Base-by-base conservation (phyloP, 2,329 filamentous ascomycete genomes). In the Colletotrichum orchidophilum region DNA sequence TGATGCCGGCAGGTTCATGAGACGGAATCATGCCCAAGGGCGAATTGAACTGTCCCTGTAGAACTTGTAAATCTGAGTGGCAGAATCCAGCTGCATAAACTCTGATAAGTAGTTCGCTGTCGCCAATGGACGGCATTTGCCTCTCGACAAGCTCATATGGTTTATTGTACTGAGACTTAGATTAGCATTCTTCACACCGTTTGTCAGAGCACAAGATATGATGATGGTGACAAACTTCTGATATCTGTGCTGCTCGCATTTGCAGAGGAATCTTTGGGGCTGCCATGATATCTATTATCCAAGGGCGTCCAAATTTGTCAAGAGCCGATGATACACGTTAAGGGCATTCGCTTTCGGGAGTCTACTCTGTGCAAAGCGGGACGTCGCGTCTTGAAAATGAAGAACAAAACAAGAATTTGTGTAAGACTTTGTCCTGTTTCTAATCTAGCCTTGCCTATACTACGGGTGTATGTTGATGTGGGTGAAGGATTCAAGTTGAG, bases 81-180 rank as follows among this genome's bases (percentile, higher is more conserved):
- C 81, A 82, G 73, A 81, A 82, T 1, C 80, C 78, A 7, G 80
- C 80, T 3, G 80, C 80, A 33, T 78, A 72, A 53, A 81, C 73
- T 31, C 75, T 74, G 66, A 82, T 67, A 21, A 82, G 76, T 4
- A 82, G 74, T 26, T 81, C 77, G 57, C 75, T 54, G 11, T 75
- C 74, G 27, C 66, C 73, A 33, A 79, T 75, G 5, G 50, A 33
- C 3, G 80, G 80, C 0, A 76, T 63, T 15, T 71, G 66, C 21
- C 63, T 71, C 13, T 62, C 62, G 1, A 70, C 73, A 5, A 80
- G 52, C 13, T 74, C 71, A 42, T 80, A 81, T 2, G 78, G 76
- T 18, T 76, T 73, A 26, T 75, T 75, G 62, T 78, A 80, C 79
- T 81, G 27, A 13, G 33, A 13, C 33, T n/a, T 39, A 7, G 35